phyloP scores from a whole-genome alignment of 176 grass and related monocot genomes.

The Oryza glaberrima region DNA sequence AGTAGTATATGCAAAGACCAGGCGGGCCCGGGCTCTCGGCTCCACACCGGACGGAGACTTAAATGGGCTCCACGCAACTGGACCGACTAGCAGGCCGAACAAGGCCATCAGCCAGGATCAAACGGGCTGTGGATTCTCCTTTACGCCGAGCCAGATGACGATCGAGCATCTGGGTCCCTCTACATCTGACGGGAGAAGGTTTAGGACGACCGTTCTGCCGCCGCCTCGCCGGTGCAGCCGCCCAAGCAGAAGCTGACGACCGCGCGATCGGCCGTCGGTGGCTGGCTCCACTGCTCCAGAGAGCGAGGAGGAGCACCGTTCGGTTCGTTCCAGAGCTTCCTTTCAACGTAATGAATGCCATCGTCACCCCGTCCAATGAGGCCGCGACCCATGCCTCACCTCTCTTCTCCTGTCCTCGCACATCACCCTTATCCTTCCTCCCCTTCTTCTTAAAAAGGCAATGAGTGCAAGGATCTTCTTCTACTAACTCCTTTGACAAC shows the following conservation, averaged over 20 bases:
- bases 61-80: too few relatives aligned
- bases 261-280: background rate
- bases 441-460: background rate
- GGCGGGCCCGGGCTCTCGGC: too few relatives aligned
- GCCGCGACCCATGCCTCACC: background rate
- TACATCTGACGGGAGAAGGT: too few relatives aligned
- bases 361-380: conserved; percentile 28
- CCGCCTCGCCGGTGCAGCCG: too few relatives aligned
- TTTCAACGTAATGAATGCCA: conserved; percentile 31
- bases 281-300: background rate
- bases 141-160: too few relatives aligned
- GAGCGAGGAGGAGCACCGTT: conserved; percentile 4
- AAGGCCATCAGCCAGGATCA: too few relatives aligned
- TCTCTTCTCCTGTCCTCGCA: background rate
- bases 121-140: too few relatives aligned
- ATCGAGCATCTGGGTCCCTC: too few relatives aligned
- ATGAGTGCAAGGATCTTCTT: conserved; percentile 44
- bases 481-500: conserved; percentile 31
- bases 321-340: background rate
- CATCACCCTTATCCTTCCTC: conserved; percentile 6
- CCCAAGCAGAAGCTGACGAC: background rate
- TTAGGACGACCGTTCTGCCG: too few relatives aligned
- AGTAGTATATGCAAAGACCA: too few relatives aligned
- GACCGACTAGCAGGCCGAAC: too few relatives aligned
- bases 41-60: too few relatives aligned